Evolutionary conservation across 2,329 filamentous ascomycete genomes (phyloP).

Genomic region (Onygena corvina): DNA sequence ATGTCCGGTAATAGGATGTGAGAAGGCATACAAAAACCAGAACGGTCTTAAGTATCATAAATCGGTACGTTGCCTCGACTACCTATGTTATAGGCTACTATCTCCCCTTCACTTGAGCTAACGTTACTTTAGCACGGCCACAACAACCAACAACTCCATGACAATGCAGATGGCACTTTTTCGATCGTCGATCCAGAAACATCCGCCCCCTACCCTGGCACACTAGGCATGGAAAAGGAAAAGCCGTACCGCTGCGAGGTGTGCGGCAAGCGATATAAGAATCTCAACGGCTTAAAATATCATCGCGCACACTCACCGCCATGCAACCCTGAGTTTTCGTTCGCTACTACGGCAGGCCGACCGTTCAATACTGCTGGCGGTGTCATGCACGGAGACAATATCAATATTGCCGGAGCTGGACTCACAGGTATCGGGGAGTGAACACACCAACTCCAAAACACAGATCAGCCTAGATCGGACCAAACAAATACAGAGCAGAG

Average conservation of each 20-base stretch:
- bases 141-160: slow-evolving; percentile 89
- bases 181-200: slow-evolving; percentile 97
- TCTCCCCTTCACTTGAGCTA: slow-evolving; percentile 15
- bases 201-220: slow-evolving; percentile 84
- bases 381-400: slow-evolving; percentile 37
- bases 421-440: slow-evolving; percentile 35
- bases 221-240: slow-evolving; percentile 98
- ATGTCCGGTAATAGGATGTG: slow-evolving; percentile 94
- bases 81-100: neutral
- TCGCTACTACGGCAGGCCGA: slow-evolving; percentile 39
- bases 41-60: slow-evolving; percentile 91
- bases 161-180: slow-evolving; percentile 93
- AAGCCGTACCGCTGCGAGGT: slow-evolving; percentile 97
- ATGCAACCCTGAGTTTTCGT: slow-evolving; percentile 71
- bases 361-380: slow-evolving; percentile 31
- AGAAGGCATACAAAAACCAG: slow-evolving; percentile 99
- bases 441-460: neutral
- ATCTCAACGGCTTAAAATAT: slow-evolving; percentile 96
- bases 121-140: slow-evolving; percentile 58
- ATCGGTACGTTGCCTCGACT: slow-evolving; percentile 39
- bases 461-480: neutral
- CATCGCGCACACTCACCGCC: slow-evolving; percentile 74
- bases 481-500: neutral
- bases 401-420: slow-evolving; percentile 38
- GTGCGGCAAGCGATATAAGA: slow-evolving; percentile 98